Evolutionary conservation across 805 yeast species (phyloP).

Genomic region (Starmerella vitae): DNA sequence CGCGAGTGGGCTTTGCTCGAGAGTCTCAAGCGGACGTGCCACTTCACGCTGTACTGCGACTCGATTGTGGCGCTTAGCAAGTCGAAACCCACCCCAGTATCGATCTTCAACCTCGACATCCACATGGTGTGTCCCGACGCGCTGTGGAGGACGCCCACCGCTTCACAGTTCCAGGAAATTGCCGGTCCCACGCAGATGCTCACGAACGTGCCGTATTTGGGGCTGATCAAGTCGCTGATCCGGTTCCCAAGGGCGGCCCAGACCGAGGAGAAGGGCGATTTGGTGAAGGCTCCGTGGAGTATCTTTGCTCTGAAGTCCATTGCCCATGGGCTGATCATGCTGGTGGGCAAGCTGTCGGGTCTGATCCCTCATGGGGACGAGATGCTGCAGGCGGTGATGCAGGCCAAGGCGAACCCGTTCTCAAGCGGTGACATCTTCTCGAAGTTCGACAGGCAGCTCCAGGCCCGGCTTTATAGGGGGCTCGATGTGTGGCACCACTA

Average conservation of each 20-base stretch:
- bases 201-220: conserved; percentile 23
- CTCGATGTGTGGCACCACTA: conserved; percentile 25
- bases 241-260: conserved; percentile 23
- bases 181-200: conserved; percentile 20
- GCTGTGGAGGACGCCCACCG: conserved; percentile 22
- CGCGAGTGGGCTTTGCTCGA: conserved; percentile 36
- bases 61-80: conserved; percentile 15
- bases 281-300: conserved; percentile 15
- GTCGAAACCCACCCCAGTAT: conserved; percentile 13
- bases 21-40: conserved; percentile 29
- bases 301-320: conserved; percentile 19
- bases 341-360: conserved; percentile 19
- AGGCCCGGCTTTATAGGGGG: conserved; percentile 24
- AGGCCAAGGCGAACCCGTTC: conserved; percentile 1
- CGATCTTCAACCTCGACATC: conserved; percentile 25
- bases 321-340: conserved; percentile 24
- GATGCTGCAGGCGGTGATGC: conserved; percentile 15
- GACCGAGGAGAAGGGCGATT: neutral
- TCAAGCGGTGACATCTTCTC: conserved; percentile 8
- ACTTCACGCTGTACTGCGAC: conserved; percentile 23
- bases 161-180: conserved; percentile 22
- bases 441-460: conserved; percentile 19
- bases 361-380: conserved; percentile 16
- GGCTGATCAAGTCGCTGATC: conserved; percentile 24
- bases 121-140: conserved; percentile 24